Percentiles rank a stretch among this genome's conserved stretches.
phyloP scores from a whole-genome alignment of 2,329 filamentous ascomycete genomes.

The Aspergillus aculeatinus region DNA sequence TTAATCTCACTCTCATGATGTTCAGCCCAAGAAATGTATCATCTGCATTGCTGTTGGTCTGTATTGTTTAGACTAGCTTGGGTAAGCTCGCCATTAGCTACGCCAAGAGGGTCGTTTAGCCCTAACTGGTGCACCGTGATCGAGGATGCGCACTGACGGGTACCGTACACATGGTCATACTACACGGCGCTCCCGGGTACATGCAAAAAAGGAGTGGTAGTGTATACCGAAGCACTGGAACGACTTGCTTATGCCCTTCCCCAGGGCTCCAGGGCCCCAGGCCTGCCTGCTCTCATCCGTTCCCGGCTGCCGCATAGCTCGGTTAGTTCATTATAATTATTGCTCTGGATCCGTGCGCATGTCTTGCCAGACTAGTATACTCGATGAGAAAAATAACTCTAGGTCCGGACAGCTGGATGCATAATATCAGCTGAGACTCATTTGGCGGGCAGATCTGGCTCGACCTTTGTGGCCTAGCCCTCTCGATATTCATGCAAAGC shows the following conservation, averaged over 20 bases:
- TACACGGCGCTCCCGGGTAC: background rate
- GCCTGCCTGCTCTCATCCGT: background rate
- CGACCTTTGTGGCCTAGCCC: slow-evolving; percentile 2
- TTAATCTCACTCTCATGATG: background rate
- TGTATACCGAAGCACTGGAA: slow-evolving; percentile 1
- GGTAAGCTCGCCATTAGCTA: background rate
- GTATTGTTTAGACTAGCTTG: background rate
- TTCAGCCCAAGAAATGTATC: background rate
- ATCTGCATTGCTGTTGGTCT: background rate
- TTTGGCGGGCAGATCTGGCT: slow-evolving; percentile 2
- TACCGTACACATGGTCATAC: background rate
- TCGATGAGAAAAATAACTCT: background rate
- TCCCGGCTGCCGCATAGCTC: slow-evolving; percentile 6
- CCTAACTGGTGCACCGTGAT: background rate
- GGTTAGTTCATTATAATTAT: background rate
- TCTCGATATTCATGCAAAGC: background rate
- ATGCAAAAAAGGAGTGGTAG: background rate
- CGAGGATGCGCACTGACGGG: background rate
- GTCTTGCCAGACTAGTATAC: background rate
- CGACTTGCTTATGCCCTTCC: background rate
- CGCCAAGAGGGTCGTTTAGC: background rate
- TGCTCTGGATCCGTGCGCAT: slow-evolving; percentile 2
- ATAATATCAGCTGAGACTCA: slow-evolving; percentile 1
- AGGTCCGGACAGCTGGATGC: background rate
- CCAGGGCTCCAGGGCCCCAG: background rate